Conservation (phyloP, 225 moss, liverwort and hornwort species). For the Lunularia cruciata region DNA sequence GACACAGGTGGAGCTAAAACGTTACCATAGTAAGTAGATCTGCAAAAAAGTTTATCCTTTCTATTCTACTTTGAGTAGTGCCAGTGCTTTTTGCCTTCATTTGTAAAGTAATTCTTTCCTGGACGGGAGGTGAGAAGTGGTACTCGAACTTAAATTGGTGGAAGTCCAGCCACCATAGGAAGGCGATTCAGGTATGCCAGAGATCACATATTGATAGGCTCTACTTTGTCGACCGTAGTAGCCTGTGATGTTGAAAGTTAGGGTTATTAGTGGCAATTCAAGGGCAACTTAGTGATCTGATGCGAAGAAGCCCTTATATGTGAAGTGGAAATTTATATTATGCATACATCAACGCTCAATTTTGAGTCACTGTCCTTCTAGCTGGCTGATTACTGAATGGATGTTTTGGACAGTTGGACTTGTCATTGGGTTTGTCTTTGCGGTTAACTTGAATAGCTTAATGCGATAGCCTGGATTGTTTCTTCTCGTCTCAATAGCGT, state of each 20-base stretch:
- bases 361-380: neutral
- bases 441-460: too few species aligned
- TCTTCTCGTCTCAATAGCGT: too few species aligned
- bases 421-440: too few species aligned
- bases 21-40: conserved; percentile 10
- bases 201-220: neutral
- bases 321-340: too few species aligned
- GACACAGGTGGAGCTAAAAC: neutral
- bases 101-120: neutral
- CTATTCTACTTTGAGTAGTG: too few species aligned
- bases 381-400: too few species aligned
- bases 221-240: neutral
- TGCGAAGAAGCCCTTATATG: neutral
- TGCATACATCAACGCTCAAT: neutral
- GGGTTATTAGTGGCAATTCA: neutral
- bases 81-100: neutral
- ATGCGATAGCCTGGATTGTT: too few species aligned
- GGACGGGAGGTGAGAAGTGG: neutral
- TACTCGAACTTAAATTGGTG: neutral
- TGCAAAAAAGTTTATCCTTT: too few species aligned
- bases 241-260: neutral
- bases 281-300: neutral
- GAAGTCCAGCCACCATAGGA: neutral
- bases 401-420: too few species aligned
- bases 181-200: neutral